phyloP scores from a whole-genome alignment of 2,329 filamentous ascomycete genomes.

The Phoma sp. region DNA sequence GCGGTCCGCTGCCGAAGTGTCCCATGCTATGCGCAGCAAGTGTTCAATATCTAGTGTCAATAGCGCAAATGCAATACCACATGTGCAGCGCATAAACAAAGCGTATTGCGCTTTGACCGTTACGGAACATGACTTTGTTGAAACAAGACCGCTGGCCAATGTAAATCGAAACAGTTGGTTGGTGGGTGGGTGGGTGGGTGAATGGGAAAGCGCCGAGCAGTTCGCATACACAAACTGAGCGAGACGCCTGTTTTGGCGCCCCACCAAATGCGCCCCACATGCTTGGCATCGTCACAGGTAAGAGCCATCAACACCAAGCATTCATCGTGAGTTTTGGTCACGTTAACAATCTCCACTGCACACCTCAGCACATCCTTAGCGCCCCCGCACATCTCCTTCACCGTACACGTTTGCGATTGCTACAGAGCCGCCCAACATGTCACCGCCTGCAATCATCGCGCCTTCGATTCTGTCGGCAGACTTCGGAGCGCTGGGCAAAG shows the following conservation, averaged over 20 bases:
- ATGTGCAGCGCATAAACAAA: not conserved
- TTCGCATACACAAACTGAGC: slow-evolving; percentile 24
- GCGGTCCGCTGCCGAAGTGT: slow-evolving; percentile 9
- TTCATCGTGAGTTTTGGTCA: slow-evolving; percentile 37
- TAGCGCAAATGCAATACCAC: not conserved
- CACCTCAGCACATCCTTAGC: slow-evolving; percentile 24
- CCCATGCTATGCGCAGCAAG: slow-evolving; percentile 9
- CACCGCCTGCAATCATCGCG: slow-evolving; percentile 90
- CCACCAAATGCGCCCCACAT: slow-evolving; percentile 10
- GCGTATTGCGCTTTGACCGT: not conserved
- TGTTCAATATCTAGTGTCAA: not conserved
- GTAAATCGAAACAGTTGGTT: slow-evolving; percentile 20
- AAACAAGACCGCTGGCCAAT: not conserved
- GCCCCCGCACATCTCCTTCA: slow-evolving; percentile 18
- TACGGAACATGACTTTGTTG: not conserved
- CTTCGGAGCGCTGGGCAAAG: slow-evolving; percentile 86
- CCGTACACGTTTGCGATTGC: slow-evolving; percentile 5
- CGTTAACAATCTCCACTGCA: slow-evolving; percentile 30
- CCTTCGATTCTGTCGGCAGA: slow-evolving; percentile 98
- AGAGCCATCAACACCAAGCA: slow-evolving; percentile 41
- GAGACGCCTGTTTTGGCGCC: slow-evolving; percentile 13
- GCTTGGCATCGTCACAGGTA: slow-evolving; percentile 19
- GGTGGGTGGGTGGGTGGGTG: slow-evolving; percentile 26
- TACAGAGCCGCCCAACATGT: slow-evolving; percentile 63
- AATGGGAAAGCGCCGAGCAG: slow-evolving; percentile 17